A percentile compares a stretch with the other conserved stretches of the same genome.
phyloP scores from a whole-genome alignment of 345 rosid genomes.

The Angophora floribunda region DNA sequence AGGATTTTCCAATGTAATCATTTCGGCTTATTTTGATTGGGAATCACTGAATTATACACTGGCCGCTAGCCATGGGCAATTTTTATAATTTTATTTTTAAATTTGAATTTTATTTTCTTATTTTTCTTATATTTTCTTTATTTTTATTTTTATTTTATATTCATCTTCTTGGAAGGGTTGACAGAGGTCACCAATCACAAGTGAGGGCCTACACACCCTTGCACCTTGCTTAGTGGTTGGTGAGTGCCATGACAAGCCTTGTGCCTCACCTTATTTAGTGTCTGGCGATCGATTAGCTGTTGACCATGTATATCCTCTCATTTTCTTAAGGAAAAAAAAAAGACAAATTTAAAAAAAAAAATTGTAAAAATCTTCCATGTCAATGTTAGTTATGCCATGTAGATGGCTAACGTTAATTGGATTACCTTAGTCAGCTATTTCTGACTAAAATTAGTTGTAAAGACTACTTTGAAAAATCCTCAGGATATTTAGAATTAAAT shows the following conservation, averaged over 20 bases:
- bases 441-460: background rate
- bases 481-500: rapidly evolving
- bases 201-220: no score
- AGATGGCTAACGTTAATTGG: no score
- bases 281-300: background rate
- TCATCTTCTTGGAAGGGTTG: background rate
- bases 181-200: background rate
- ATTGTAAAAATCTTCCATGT: rapidly evolving
- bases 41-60: background rate
- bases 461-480: background rate
- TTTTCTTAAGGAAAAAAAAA: background rate
- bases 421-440: background rate
- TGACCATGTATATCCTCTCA: background rate
- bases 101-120: no score
- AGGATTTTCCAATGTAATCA: background rate
- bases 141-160: background rate
- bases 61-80: background rate
- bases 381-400: rapidly evolving
- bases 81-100: background rate
- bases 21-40: background rate
- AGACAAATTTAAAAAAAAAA: no score
- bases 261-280: background rate
- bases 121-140: rapidly evolving
- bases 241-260: rapidly evolving
- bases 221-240: background rate